Conservation (phyloP, 306 rosid genomes). For the Medicago arabica region DNA sequence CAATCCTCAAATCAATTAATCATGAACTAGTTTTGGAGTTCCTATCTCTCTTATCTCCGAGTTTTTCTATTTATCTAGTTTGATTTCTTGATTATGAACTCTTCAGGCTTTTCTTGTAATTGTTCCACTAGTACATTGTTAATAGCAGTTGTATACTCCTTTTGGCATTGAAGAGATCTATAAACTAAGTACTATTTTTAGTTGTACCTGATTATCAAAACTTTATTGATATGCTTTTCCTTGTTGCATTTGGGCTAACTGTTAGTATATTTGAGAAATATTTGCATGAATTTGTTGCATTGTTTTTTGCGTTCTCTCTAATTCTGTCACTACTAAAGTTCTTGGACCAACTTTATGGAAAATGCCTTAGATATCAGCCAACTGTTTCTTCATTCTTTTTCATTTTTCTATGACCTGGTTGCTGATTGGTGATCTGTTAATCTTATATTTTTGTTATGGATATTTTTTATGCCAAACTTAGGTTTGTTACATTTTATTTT, state of each 20-base stretch:
- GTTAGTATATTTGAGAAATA: conserved; percentile 10
- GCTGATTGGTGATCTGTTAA: conserved; percentile 35
- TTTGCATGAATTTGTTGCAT: conserved; percentile 4
- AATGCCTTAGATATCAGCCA: conserved; percentile 21
- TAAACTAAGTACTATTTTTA: not conserved
- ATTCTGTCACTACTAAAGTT: conserved; percentile 19
- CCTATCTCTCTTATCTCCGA: conserved; percentile 22
- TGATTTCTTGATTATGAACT: conserved; percentile 17
- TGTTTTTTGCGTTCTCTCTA: conserved; percentile 5
- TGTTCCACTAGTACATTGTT: conserved; percentile 30
- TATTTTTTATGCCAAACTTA: conserved; percentile 35
- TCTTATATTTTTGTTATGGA: conserved; percentile 8
- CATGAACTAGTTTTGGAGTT: not conserved
- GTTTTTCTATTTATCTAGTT: conserved; percentile 28
- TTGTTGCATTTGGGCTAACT: conserved; percentile 29
- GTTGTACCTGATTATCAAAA: not conserved
- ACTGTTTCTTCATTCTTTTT: not conserved
- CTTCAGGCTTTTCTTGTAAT: conserved; percentile 17
- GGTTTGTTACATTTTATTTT: conserved; percentile 31
- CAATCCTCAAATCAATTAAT: conserved; percentile 12
- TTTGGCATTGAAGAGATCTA: conserved; percentile 33
- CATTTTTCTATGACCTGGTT: conserved; percentile 7
- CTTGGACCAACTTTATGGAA: conserved; percentile 19
- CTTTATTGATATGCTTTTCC: conserved; percentile 1
- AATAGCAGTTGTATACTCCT: not conserved